These are phyloP conservation scores for Botrytis squamosa DNA, from an alignment of 2,329 filamentous ascomycete genomes.

Conservation along the genomic window DNA sequence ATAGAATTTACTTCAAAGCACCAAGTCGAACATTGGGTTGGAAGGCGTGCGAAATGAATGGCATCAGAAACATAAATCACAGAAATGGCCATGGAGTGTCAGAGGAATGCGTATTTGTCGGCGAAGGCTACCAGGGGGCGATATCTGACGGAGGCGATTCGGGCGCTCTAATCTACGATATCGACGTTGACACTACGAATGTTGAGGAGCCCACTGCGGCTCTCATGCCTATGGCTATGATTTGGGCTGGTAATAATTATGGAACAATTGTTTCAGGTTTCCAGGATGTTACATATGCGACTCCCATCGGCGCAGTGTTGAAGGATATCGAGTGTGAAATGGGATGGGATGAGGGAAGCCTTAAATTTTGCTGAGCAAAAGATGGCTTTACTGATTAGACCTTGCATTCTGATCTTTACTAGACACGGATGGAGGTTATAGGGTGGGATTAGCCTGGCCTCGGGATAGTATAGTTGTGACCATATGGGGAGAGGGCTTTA, in stretches of 20 bases:
- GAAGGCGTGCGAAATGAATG: not conserved
- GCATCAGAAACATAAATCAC: not conserved
- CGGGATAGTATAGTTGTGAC: too few species aligned
- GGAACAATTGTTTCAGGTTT: not conserved
- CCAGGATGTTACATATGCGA: not conserved
- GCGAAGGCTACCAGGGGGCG: accelerated
- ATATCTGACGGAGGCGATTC: not conserved
- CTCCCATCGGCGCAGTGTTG: not conserved
- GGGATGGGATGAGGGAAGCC: not conserved
- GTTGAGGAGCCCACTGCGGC: not conserved
- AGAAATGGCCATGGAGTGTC: not conserved
- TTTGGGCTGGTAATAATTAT: not conserved
- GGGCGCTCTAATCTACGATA: not conserved
- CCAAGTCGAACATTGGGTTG: not conserved
- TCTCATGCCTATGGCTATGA: not conserved
- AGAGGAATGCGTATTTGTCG: not conserved
- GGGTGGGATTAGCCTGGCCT: too few species aligned
- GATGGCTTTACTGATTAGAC: not conserved
- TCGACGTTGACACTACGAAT: not conserved
- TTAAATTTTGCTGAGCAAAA: not conserved
- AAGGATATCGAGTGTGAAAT: not conserved
- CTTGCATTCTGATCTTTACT: too few species aligned
- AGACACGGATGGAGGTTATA: too few species aligned
- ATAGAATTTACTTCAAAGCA: not conserved
- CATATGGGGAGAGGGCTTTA: too few species aligned